Conservation (phyloP, 2,329 filamentous ascomycete genomes). For the Apiospora kogelbergensis region DNA sequence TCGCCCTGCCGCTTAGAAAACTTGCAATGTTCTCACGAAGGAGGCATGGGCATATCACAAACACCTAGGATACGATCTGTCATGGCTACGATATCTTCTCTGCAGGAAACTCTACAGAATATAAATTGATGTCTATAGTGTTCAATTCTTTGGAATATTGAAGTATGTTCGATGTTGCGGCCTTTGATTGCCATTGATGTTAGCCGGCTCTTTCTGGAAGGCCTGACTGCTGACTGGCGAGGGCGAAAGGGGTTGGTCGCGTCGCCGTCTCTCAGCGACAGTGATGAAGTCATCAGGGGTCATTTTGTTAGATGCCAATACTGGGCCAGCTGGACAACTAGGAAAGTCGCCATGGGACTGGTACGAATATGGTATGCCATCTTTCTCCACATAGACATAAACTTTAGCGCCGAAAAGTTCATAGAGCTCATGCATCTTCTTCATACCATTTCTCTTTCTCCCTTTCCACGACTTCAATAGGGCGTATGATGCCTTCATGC, state of each 20-base stretch:
- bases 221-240: not conserved
- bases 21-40: not conserved
- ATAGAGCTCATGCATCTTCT: not conserved
- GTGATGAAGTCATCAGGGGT: not conserved
- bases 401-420: not conserved
- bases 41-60: not conserved
- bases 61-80: not conserved
- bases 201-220: not conserved
- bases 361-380: not conserved
- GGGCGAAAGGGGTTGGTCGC: not conserved
- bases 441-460: not conserved
- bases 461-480: not conserved
- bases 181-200: not conserved
- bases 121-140: not conserved
- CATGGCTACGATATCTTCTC: not conserved
- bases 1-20: not conserved
- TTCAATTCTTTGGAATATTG: constrained; percentile 2
- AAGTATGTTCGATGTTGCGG: not conserved
- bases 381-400: not conserved
- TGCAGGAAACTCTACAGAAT: not conserved
- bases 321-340: not conserved
- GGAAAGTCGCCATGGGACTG: not conserved
- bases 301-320: not conserved
- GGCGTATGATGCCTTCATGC: not conserved
- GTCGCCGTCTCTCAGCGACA: not conserved